phyloP scores from a whole-genome alignment of 352 stramenopile species.

The Phytophthora kernoviae region DNA sequence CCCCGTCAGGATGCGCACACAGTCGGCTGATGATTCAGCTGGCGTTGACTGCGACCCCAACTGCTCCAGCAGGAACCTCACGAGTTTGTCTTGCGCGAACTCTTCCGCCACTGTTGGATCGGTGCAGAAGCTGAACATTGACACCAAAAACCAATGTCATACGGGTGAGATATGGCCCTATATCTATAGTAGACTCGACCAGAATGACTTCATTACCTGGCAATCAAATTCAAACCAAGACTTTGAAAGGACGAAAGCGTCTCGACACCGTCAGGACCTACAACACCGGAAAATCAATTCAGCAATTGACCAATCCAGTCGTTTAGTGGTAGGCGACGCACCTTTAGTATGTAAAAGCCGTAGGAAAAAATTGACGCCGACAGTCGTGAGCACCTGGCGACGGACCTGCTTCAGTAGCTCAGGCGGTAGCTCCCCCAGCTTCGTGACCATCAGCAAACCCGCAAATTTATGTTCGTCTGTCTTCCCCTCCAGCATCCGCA shows the following conservation, averaged over 20 bases:
- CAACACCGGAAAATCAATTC: slow-evolving; percentile 7
- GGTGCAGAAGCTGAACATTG: slow-evolving; percentile 59
- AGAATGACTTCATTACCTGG: slow-evolving; percentile 43
- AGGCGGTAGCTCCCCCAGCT: slow-evolving; percentile 54
- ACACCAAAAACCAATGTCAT: slow-evolving; percentile 5
- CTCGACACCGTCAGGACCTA: slow-evolving; percentile 52
- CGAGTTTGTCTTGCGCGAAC: slow-evolving; percentile 73
- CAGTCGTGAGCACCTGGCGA: slow-evolving; percentile 58
- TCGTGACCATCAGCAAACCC: slow-evolving; percentile 87
- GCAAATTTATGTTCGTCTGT: slow-evolving; percentile 90
- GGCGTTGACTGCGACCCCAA: slow-evolving; percentile 32
- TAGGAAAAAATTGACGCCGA: slow-evolving; percentile 77
- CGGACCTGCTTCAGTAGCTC: slow-evolving; percentile 58
- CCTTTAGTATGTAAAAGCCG: slow-evolving; percentile 80
- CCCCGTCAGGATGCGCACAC: slow-evolving; percentile 52
- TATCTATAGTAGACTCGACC: neutral
- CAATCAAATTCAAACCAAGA: slow-evolving; percentile 82
- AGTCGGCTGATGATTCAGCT: slow-evolving; percentile 48
- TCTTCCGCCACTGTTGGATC: slow-evolving; percentile 47
- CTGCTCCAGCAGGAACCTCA: slow-evolving; percentile 61
- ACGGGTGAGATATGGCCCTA: slow-evolving; percentile 1
- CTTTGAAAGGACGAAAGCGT: slow-evolving; percentile 74
- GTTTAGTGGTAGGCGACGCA: too few relatives aligned
- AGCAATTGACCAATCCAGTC: neutral
- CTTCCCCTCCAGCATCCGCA: slow-evolving; percentile 69